Base-by-base conservation (phyloP, 2,329 filamentous ascomycete genomes). In the Ascochyta clinopodiicola region DNA sequence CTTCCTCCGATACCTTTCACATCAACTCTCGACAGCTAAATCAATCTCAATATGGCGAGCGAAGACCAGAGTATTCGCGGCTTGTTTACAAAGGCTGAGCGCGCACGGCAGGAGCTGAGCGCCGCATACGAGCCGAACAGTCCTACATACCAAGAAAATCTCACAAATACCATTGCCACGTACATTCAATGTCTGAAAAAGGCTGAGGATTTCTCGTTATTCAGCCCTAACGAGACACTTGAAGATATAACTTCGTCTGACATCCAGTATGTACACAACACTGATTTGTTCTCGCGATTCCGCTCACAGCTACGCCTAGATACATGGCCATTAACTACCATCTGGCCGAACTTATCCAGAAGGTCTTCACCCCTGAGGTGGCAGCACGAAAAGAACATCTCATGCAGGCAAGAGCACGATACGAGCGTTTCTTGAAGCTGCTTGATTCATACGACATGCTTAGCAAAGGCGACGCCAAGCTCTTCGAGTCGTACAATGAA, bases 181-280 rank as follows among this genome's bases (percentile, higher is more conserved):
- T 94, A 96, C 77, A 82, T 89, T 68, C 82, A 89, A 73, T 93
- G 90, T 74, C 81, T 89, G 55, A 80, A 85, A 56, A 84, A 90
- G 51, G 86, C 91, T 61, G 81, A 86, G 62, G 82, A 86, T 56
- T 81, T 95, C 24, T 88, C 90, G 0, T 81, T 99, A 48, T 98
- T 98, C 83, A 96, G 92, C 64, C 82, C 87, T 32, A 99, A 99
- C 76, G 95, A 99, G 76, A 84, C 85, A 0, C 77, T 94, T 35
- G 95, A 99, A 59, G 95, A 99, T 77, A 80, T 97, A 29, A 81
- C 90, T 13, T 96, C 94, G 1, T 82, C 84, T n/a, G 88, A 96
- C 69, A 79, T 99, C 29, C 91, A 92, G 78, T 96, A 80, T 56
- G 76, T 64, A 42, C 3, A 22, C 3, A 15, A 12, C 9, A 15